These are phyloP conservation scores for Polygonum aviculare DNA, from an alignment of 148 eudicot species.

Conservation along the genomic window DNA sequence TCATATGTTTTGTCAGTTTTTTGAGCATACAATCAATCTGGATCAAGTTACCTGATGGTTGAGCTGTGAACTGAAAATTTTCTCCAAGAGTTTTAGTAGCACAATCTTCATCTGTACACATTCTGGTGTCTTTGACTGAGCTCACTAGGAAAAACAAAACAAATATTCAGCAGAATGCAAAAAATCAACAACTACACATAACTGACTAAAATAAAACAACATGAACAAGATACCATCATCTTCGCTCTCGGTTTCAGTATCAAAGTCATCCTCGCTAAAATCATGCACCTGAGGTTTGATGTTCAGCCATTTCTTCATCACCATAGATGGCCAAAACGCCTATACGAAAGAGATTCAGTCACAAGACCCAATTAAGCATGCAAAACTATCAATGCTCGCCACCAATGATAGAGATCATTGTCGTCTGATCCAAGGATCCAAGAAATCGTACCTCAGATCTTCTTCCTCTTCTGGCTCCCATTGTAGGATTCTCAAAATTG, in stretches of 20 bases:
- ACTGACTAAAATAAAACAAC: neutral
- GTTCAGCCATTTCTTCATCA: constrained; percentile 97
- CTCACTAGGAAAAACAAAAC: neutral
- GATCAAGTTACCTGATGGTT: neutral
- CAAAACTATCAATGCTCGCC: neutral
- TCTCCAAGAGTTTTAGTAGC: neutral
- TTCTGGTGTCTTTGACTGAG: constrained; percentile 9
- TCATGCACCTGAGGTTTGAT: constrained; percentile 69
- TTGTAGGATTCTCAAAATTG: neutral
- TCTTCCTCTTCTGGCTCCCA: constrained; percentile 30
- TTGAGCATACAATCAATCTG: neutral
- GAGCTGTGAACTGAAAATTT: neutral
- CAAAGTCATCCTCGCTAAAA: constrained; percentile 90
- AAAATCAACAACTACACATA: neutral
- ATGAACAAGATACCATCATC: constrained; percentile 55
- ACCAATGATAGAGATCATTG: neutral
- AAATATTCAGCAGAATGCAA: neutral
- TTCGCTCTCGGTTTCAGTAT: constrained; percentile 79
- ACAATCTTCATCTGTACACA: constrained; percentile 6
- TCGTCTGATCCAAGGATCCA: too few relatives aligned
- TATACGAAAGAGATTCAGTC: constrained; percentile 14
- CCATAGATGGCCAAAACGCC: constrained; percentile 82
- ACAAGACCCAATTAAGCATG: neutral
- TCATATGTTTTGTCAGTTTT: neutral
- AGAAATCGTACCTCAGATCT: constrained; percentile 45